phyloP scores from a whole-genome alignment of 768 basidiomycete species.

The Boletus reticuloceps region DNA sequence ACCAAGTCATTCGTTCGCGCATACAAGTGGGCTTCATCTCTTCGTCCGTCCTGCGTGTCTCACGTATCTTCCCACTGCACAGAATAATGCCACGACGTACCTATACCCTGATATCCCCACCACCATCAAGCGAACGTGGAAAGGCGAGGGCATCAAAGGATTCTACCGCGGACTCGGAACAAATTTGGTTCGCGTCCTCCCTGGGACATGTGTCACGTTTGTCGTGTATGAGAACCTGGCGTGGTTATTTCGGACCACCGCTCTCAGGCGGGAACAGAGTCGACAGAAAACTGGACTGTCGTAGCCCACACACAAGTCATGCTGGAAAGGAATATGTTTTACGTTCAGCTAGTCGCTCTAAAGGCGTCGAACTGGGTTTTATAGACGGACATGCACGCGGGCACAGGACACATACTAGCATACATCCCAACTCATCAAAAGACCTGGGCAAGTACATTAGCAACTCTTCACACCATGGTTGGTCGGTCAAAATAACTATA shows the following conservation, averaged over 20 bases:
- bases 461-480: neutral
- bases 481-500: slow-evolving; percentile 31
- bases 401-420: neutral
- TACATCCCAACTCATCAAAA: slow-evolving; percentile 8
- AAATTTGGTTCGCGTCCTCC: slow-evolving; percentile 90
- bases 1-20: slow-evolving; percentile 93
- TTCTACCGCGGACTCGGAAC: slow-evolving; percentile 96
- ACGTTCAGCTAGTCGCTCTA: slow-evolving; percentile 10
- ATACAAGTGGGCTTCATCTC: slow-evolving; percentile 63
- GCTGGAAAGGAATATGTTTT: neutral
- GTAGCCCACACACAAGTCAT: neutral
- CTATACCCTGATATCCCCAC: slow-evolving; percentile 82
- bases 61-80: neutral
- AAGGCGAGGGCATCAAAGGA: slow-evolving; percentile 73
- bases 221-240: slow-evolving; percentile 95
- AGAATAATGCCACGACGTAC: slow-evolving; percentile 67
- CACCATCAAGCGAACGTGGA: slow-evolving; percentile 79
- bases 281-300: neutral
- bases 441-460: slow-evolving; percentile 10
- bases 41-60: neutral
- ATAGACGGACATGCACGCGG: slow-evolving; percentile 5
- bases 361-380: neutral
- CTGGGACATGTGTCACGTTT: slow-evolving; percentile 97
- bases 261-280: slow-evolving; percentile 51
- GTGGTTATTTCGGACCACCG: slow-evolving; percentile 71